Percentiles rank a stretch among this genome's conserved stretches.
These are phyloP conservation scores for Stagonosporopsis rhizophila DNA, from an alignment of 2,329 filamentous ascomycete genomes.

Conservation along the genomic window DNA sequence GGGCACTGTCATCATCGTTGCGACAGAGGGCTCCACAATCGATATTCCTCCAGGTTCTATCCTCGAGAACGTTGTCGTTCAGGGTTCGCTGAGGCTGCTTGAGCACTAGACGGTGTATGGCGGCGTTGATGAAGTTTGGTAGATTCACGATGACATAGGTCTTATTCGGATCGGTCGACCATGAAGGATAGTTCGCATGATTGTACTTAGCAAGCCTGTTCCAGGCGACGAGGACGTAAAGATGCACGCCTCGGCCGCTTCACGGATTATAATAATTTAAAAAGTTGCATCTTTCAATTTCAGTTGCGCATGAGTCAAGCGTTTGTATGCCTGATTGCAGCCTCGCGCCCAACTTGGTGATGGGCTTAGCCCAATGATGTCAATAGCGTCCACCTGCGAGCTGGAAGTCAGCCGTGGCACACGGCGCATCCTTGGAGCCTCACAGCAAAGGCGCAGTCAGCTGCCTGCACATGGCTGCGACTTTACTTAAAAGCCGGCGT, in stretches of 20 bases:
- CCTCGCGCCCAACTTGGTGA: constrained; percentile 18
- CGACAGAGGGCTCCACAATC: constrained; percentile 96
- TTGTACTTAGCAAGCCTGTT: constrained; percentile 29
- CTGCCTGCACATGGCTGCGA: constrained; percentile 26
- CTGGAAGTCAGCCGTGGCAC: constrained; percentile 20
- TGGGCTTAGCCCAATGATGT: constrained; percentile 30
- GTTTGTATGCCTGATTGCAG: constrained; percentile 22
- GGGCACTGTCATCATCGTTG: constrained; percentile 98
- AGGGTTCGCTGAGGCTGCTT: constrained; percentile 84
- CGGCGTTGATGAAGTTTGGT: constrained; percentile 27
- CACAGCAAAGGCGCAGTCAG: constrained; percentile 39
- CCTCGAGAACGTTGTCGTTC: constrained; percentile 97
- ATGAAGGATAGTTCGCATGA: constrained; percentile 33
- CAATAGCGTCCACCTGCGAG: constrained; percentile 18
- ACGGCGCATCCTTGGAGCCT: constrained; percentile 28
- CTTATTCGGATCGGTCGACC: constrained; percentile 26
- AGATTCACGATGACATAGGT: constrained; percentile 36
- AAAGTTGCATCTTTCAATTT: constrained; percentile 24
- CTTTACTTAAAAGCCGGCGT: constrained; percentile 21
- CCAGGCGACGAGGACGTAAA: constrained; percentile 22
- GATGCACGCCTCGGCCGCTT: constrained; percentile 26
- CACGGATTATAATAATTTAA: constrained; percentile 38
- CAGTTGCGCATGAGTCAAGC: constrained; percentile 1
- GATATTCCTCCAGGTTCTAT: constrained; percentile 96
- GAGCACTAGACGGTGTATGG: constrained; percentile 62